phyloP scores from a whole-genome alignment of 2,329 filamentous ascomycete species.

The Penicillium vulpinum region DNA sequence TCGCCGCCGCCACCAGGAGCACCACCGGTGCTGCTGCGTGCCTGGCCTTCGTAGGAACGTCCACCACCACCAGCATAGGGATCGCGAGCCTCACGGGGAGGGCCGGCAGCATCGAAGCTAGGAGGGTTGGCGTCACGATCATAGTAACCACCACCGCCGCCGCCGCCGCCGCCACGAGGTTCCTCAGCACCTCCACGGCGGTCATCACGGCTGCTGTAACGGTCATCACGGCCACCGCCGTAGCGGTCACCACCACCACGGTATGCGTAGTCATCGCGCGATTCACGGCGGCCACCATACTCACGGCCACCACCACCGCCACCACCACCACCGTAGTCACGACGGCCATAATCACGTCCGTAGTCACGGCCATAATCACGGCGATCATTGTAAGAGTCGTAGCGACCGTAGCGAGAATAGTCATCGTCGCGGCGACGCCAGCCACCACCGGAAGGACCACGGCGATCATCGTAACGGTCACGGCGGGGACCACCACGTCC shows the following conservation, averaged over 20 bases:
- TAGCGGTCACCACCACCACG: conserved; percentile 47
- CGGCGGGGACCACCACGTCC: conserved; percentile 45
- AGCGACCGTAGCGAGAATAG: conserved; percentile 46
- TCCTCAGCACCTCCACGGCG: conserved; percentile 48
- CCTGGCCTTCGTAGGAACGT: conserved; percentile 41
- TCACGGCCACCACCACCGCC: conserved; percentile 53
- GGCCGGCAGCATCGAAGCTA: conserved; percentile 42
- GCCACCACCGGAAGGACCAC: conserved; percentile 53
- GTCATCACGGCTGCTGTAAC: conserved; percentile 47
- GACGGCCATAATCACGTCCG: conserved; percentile 62
- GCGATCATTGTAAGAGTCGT: conserved; percentile 56
- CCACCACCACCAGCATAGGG: conserved; percentile 29
- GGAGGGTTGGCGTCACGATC: conserved; percentile 55
- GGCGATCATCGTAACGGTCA: conserved; percentile 55
- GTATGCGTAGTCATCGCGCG: conserved; percentile 49
- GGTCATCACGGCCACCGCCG: conserved; percentile 50
- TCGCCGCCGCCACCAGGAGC: conserved; percentile 20
- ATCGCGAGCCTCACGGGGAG: conserved; percentile 40
- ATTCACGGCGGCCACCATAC: conserved; percentile 47
- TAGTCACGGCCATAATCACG: conserved; percentile 63
- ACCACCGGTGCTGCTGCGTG: conserved; percentile 6
- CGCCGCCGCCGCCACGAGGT: conserved; percentile 39
- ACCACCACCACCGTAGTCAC: conserved; percentile 47
- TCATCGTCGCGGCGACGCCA: conserved; percentile 49
- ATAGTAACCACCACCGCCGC: conserved; percentile 47